phyloP scores from a whole-genome alignment of 2,329 filamentous ascomycete genomes.

The Bipolaris sorokiniana region DNA sequence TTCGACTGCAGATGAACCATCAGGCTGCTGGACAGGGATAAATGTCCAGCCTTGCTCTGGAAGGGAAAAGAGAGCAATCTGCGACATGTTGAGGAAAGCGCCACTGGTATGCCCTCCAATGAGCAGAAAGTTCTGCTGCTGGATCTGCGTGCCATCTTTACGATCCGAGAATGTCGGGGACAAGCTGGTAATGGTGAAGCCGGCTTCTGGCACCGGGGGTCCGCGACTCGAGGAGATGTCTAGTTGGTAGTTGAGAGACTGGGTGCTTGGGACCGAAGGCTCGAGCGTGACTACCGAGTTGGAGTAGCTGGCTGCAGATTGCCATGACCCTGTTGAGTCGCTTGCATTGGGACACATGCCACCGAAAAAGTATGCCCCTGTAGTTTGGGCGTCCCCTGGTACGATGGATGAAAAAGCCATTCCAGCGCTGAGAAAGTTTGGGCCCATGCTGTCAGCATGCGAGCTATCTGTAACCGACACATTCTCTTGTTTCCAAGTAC shows the following conservation, averaged over 20 bases:
- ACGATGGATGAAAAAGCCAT: conserved; percentile 72
- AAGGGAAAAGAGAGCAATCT: conserved; percentile 83
- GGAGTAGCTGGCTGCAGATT: conserved; percentile 75
- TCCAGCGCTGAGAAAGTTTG: conserved; percentile 65
- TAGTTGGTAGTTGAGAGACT: conserved; percentile 53
- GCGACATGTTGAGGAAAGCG: conserved; percentile 94
- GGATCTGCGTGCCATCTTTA: conserved; percentile 66
- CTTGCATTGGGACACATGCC: conserved; percentile 76
- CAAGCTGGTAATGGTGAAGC: conserved; percentile 81
- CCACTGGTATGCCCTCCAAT: conserved; percentile 82
- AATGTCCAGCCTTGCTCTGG: conserved; percentile 89
- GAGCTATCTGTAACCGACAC: conserved; percentile 44
- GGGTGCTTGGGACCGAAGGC: conserved; percentile 50
- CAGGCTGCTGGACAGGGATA: conserved; percentile 65
- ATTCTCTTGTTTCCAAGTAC: conserved; percentile 61
- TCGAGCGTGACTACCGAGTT: conserved; percentile 76
- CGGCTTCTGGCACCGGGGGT: conserved; percentile 79
- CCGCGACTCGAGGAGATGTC: conserved; percentile 61
- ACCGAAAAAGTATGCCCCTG: conserved; percentile 76
- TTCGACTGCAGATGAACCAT: conserved; percentile 64
- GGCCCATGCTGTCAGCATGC: conserved; percentile 49
- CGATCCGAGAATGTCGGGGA: conserved; percentile 72
- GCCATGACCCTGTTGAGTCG: conserved; percentile 61
- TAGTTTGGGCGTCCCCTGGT: conserved; percentile 59
- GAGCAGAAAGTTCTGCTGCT: conserved; percentile 79